phyloP scores from a whole-genome alignment of 2,329 filamentous ascomycete species.

The Penicillium sp. region DNA sequence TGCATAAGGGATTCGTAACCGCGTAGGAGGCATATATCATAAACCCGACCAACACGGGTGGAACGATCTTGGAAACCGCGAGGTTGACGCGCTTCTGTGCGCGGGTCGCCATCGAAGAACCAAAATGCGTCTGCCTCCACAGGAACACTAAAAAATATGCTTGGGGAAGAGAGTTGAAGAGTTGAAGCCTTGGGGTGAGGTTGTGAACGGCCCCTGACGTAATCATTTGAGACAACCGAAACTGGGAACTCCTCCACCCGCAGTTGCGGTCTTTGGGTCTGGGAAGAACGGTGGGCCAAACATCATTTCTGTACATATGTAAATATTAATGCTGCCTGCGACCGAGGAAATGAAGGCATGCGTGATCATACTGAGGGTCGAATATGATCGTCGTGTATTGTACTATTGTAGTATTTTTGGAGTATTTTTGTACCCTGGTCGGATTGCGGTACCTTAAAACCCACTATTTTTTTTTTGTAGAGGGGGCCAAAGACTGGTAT shows the following conservation, averaged over 20 bases:
- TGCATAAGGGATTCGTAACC: constrained; percentile 64
- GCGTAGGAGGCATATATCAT: constrained; percentile 72
- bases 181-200: not conserved
- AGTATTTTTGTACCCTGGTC: not conserved
- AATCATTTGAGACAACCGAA: constrained; percentile 6
- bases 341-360: not conserved
- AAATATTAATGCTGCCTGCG: not conserved
- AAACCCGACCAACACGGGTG: constrained; percentile 64
- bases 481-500: not conserved
- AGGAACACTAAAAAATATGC: constrained; percentile 16
- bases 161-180: constrained; percentile 10
- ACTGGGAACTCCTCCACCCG: not conserved
- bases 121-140: constrained; percentile 11
- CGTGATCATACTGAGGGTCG: not conserved
- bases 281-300: not conserved
- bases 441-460: no score
- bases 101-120: constrained; percentile 33
- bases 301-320: not conserved
- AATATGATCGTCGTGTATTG: not conserved
- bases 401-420: no score
- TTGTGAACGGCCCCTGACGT: constrained; percentile 8
- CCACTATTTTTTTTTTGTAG: no score
- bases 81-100: constrained; percentile 52
- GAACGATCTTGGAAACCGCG: constrained; percentile 66
- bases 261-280: not conserved